Evolutionary conservation across 2,329 filamentous ascomycete genomes (phyloP).

Genomic region (Hymenoscyphus fraxineus): DNA sequence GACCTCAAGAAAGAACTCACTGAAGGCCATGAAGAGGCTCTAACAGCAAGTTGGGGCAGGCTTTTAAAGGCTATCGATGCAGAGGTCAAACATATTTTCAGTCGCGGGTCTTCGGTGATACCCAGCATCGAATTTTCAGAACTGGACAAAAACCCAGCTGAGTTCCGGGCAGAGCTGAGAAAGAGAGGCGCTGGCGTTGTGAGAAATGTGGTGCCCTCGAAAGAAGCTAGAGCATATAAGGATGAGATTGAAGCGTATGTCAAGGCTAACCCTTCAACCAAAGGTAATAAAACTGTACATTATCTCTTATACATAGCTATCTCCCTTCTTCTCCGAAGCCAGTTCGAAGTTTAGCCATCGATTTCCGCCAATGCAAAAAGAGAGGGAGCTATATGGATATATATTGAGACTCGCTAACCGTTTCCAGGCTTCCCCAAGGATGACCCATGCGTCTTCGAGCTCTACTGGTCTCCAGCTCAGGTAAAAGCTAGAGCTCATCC

Average conservation of each 20-base stretch:
- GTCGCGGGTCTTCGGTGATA: constrained; percentile 45
- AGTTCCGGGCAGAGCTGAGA: constrained; percentile 20
- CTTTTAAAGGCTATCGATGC: constrained; percentile 43
- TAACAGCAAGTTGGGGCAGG: constrained; percentile 47
- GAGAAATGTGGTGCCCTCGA: constrained; percentile 59
- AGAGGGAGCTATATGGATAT: too few relatives aligned
- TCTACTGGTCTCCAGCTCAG: constrained; percentile 72
- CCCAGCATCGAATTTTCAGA: constrained; percentile 50
- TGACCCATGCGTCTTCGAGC: constrained; percentile 67
- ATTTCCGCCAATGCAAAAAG: too few relatives aligned
- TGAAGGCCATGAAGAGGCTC: constrained; percentile 44
- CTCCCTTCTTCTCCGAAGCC: neutral
- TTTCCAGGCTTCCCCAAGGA: constrained; percentile 58
- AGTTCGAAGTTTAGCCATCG: too few relatives aligned
- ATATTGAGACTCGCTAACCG: neutral
- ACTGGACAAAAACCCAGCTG: constrained; percentile 26
- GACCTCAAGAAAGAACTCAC: constrained; percentile 53
- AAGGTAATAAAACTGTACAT: constrained; percentile 27
- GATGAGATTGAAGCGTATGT: constrained; percentile 62
- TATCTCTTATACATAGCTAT: neutral
- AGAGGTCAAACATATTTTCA: constrained; percentile 48
- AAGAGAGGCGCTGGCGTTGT: constrained; percentile 46
- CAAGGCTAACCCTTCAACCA: constrained; percentile 56
- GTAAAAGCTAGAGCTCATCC: constrained; percentile 64
- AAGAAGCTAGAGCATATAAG: constrained; percentile 63